Base-by-base conservation (phyloP, 2,329 filamentous ascomycete species). In the Venturia oleaginea region DNA sequence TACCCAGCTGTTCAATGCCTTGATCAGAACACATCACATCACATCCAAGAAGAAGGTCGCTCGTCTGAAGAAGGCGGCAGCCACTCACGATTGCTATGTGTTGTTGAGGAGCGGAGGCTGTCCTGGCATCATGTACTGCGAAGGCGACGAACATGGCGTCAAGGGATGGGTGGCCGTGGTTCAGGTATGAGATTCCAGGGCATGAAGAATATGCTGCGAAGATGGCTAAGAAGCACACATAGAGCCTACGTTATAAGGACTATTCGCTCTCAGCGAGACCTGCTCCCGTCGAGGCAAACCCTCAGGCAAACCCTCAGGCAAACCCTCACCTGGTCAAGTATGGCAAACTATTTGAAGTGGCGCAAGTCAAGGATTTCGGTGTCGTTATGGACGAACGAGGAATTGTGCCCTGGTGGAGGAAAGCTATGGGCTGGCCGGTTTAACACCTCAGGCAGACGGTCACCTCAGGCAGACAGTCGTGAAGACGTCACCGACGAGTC, bases 1-100 rank as follows among this genome's bases (percentile, higher is more conserved):
- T 57, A 15, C 19, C 17, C 27, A 46, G 10, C 13, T 61, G 24
- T 81, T 76, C 71, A 83, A 84, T 71, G 83, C 87, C 37, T 78
- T 92, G 57, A 90, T 92, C 66, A 84, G 88, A 62, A 92, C 89
- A 0, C 89, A 92, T 69, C 89, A 92, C 73, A 91, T 92, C 71
- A 92, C 88, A 4, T 91, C 87, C 0, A 86, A 88, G 68, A 91
- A 91, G 72, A 92, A 92, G 71, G 81, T 87, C 55, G 76, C 80
- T 32, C 79, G 80, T 64, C 80, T 92, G 27, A 84, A 80, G 61
- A 87, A 88, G 73, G 85, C 86, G 2, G 85, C 87, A 7, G 79
- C 83, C 38, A 78, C 82, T 59, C 78, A 83, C 68, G 77, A 85
- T 64, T 82, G 86, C 61, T 87, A 83, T 68, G 84, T 88, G 1